These are phyloP conservation scores for Ophiostoma triangulosporum DNA, from an alignment of 2,329 filamentous ascomycete species.

Conservation along the genomic window DNA sequence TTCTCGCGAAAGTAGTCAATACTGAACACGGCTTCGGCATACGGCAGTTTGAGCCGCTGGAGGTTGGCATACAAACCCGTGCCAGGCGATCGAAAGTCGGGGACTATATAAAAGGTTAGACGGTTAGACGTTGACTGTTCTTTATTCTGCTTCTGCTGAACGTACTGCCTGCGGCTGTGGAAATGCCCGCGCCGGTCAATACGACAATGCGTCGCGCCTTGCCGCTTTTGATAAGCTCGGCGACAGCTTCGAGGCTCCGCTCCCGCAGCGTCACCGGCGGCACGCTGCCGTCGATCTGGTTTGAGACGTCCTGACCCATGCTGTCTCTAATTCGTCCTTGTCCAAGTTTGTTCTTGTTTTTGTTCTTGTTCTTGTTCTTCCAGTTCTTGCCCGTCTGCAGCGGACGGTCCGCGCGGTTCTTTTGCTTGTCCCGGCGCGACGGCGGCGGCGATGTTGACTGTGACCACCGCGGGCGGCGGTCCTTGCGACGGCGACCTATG, in stretches of 20 bases:
- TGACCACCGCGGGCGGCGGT: conserved; percentile 10
- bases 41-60: conserved; percentile 68
- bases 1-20: conserved; percentile 77
- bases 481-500: conserved; percentile 13
- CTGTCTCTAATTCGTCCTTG: conserved; percentile 21
- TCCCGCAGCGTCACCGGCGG: conserved; percentile 51
- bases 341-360: not conserved
- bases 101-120: too few species aligned
- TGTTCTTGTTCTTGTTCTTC: not conserved
- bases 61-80: conserved; percentile 93
- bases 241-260: conserved; percentile 60
- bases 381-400: conserved; percentile 4
- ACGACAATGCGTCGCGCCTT: conserved; percentile 61
- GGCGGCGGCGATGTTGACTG: conserved; percentile 5
- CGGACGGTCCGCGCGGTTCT: not conserved
- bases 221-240: conserved; percentile 64
- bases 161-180: conserved; percentile 53
- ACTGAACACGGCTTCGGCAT: conserved; percentile 89
- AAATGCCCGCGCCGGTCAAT: conserved; percentile 84
- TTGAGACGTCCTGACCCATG: conserved; percentile 82
- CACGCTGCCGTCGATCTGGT: conserved; percentile 48
- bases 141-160: too few species aligned
- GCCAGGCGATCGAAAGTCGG: conserved; percentile 86
- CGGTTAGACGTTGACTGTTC: too few species aligned
- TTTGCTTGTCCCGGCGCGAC: conserved; percentile 7